Evolutionary conservation across 495 filamentous ascomycete species (phyloP), one percentile per base, ranked within the genome.

Genomic region (Hamigera avellanea): DNA sequence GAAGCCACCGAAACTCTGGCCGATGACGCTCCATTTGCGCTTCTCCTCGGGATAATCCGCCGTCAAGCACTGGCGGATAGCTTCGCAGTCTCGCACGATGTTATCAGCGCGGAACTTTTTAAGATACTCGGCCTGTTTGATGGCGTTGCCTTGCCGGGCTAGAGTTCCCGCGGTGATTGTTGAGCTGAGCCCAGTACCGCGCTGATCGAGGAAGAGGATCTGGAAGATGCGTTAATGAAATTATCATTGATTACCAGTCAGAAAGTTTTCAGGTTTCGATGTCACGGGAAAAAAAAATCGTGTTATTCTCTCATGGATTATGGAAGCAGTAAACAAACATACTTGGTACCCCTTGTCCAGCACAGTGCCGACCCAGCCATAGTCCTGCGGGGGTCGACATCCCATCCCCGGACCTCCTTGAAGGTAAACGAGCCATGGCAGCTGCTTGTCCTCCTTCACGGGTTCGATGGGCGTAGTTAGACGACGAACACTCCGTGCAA

Each of bases 1-100:
- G 57, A 94, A 95, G 1, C 89, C 91, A 19, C 91, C 89, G 52
- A 91, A 96, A 14, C 80, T 86, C 59, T 95, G 89, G 8, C 91
- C 91, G 32, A 93, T 75, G 21, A 84, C 66, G 28, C 63, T 78
- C 89, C 91, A 95, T 59, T 81, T 81, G 47, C 76, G 72, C 48
- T 83, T 75, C 12, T 79, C 75, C 14, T 69, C 62, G 0, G 83
- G 78, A 31, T 77, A 83, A 14, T 81, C 75, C 3, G 65, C 57
- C 0, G 80, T 88, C 40, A 96, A 61, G 19, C 64, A 76, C 36
- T 76, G 66, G 1, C 89, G 72, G 14, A 96, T 75, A 8, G 87
- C 86, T 48, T 96, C 89, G 39, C 81, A 85, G 46, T 96, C 89
- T 33, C 73, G 76, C 21, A 96, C 87, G 32, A 85, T 88, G 43